These are phyloP conservation scores for Penicillium sp. DNA, from an alignment of 2,329 filamentous ascomycete species.

Conservation along the genomic window DNA sequence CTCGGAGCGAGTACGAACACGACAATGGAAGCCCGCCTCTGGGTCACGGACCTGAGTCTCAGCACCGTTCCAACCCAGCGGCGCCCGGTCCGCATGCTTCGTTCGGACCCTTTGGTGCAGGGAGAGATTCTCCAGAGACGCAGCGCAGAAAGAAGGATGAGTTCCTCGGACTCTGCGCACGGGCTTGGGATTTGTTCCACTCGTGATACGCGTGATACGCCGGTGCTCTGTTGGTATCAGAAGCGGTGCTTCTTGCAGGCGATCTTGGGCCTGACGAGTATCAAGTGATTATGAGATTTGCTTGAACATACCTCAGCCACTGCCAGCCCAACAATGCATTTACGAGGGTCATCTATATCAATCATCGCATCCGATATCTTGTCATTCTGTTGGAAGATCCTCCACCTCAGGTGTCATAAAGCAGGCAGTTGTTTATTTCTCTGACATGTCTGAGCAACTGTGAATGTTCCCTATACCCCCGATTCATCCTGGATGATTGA, in stretches of 20 bases:
- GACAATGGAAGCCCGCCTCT: conserved; percentile 84
- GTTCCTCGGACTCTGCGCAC: conserved; percentile 78
- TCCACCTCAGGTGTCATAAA: not conserved
- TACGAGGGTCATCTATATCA: not conserved
- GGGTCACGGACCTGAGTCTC: conserved; percentile 63
- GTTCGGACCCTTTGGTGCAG: conserved; percentile 71
- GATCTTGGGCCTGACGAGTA: not conserved
- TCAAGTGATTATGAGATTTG: conserved; percentile 10
- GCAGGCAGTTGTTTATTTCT: not conserved
- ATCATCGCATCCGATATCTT: not conserved
- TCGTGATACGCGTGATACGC: conserved; percentile 64
- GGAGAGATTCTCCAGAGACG: conserved; percentile 76
- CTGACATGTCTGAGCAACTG: not conserved
- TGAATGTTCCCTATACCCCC: conserved; percentile 1
- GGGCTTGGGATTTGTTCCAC: conserved; percentile 96
- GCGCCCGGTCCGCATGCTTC: conserved; percentile 31
- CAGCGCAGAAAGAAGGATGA: conserved; percentile 86
- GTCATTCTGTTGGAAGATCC: not conserved
- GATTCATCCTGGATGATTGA: conserved; percentile 16
- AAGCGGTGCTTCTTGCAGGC: not conserved
- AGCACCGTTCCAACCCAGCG: conserved; percentile 39
- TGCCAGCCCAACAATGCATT: not conserved
- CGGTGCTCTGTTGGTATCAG: not conserved
- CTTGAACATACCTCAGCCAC: not conserved
- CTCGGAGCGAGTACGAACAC: conserved; percentile 82